Base-by-base conservation (phyloP, 495 filamentous ascomycete species). In the Trichoderma virens region DNA sequence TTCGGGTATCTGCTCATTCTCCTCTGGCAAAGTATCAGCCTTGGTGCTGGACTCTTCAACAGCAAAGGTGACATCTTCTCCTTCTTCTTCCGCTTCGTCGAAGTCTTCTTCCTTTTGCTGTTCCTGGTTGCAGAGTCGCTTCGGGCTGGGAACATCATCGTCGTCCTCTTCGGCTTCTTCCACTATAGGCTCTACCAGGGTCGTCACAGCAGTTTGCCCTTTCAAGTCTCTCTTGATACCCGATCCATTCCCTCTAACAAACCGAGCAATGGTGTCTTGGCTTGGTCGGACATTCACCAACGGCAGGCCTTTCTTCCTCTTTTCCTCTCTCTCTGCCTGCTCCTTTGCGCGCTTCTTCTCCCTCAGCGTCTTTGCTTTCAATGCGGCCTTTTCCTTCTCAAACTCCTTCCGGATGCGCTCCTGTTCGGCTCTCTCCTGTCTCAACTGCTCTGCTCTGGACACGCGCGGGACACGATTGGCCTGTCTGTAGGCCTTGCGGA, bases 301-400 rank as follows among this genome's bases (percentile, higher is more conserved):
- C 43, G 79, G 79, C 59, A 78, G 39, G 0, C 78, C 76, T 62
- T 75, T 74, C 43, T 70, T 73, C 64, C 68, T 74, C 73, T 70
- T 79, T 59, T 73, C 75, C 5, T 74, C 70, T 2, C 68, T 62
- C 32, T 68, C 72, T 35, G 68, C 63, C 43, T 72, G 65, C 32
- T 79, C 78, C 62, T 75, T 77, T n/a, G 72, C 72, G 61, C 69
- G 75, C 65, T 79, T 79, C 65, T 70, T 76, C n/a, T 82, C 78
- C 2, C 79, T 68, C 9, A 74, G 69, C 27, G 66, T 60, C 28
- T 71, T 70, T 7, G 78, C 78, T 14, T 71, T 73, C 28, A 67
- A 69, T 23, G 72, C 65, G 16, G 70, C 68, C 62, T 71, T 78
- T 47, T 80, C 77, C 65, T 77, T 79, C 47, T 79, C 79, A 18